Evolutionary conservation across 805 yeast species (phyloP).

Genomic region (Lipomyces spencermartinsiae): DNA sequence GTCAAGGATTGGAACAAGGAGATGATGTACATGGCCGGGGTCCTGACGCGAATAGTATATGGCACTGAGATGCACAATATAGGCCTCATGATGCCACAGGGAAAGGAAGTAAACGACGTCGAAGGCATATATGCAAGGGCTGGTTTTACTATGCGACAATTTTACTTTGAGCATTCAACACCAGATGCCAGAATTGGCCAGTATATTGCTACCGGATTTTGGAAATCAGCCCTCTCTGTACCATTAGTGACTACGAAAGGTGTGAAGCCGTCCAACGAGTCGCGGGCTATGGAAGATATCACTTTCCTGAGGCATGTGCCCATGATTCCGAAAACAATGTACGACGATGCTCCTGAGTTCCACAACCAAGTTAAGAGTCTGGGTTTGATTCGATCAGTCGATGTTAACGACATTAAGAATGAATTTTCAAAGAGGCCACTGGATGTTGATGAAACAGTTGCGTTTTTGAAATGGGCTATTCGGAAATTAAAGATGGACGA

Average conservation of each 20-base stretch:
- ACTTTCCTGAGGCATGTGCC: slow-evolving; percentile 43
- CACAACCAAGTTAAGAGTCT: slow-evolving; percentile 40
- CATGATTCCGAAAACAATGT: slow-evolving; percentile 40
- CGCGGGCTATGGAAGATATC: slow-evolving; percentile 42
- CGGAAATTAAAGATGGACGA: slow-evolving; percentile 27
- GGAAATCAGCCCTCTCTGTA: slow-evolving; percentile 43
- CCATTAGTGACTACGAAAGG: slow-evolving; percentile 47
- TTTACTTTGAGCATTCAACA: slow-evolving; percentile 45
- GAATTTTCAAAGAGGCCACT: slow-evolving; percentile 46
- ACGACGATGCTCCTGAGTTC: slow-evolving; percentile 40
- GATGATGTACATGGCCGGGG: slow-evolving; percentile 49
- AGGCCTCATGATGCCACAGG: slow-evolving; percentile 17
- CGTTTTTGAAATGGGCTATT: slow-evolving; percentile 44
- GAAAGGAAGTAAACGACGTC: slow-evolving; percentile 13
- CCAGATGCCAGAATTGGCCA: slow-evolving; percentile 49
- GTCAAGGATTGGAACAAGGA: slow-evolving; percentile 52
- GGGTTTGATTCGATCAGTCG: slow-evolving; percentile 41
- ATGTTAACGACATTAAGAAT: slow-evolving; percentile 40
- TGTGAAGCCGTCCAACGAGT: slow-evolving; percentile 43
- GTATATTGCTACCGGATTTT: slow-evolving; percentile 47
- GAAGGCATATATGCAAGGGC: slow-evolving; percentile 37
- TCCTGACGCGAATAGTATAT: slow-evolving; percentile 47
- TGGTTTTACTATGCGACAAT: slow-evolving; percentile 43
- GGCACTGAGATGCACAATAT: slow-evolving; percentile 45
- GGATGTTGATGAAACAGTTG: slow-evolving; percentile 31